Evolutionary conservation across 192 early-diverging fungal genomes (phyloP).

Genomic region (Piromyces sp.): DNA sequence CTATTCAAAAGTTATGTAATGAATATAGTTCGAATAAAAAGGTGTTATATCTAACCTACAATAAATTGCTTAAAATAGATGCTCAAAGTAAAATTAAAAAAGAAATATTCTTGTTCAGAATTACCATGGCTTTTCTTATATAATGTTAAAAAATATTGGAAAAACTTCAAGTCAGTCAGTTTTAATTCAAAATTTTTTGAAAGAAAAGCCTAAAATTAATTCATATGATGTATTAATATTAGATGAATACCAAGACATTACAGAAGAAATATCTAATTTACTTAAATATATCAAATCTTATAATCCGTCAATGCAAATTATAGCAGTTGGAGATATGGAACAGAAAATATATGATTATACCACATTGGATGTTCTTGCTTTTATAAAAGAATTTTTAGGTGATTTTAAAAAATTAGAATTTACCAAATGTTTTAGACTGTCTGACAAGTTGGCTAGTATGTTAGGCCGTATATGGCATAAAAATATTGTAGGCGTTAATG

Average conservation of each 20-base stretch:
- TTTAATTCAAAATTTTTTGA: not conserved
- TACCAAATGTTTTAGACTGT: not conserved
- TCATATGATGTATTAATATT: not conserved
- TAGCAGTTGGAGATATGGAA: not conserved
- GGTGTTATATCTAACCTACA: not conserved
- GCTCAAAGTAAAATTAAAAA: not conserved
- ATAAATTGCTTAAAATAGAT: not conserved
- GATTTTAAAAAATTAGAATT: not conserved
- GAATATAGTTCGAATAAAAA: not conserved
- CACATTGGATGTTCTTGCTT: not conserved
- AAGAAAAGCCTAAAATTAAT: not conserved
- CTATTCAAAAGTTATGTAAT: not conserved
- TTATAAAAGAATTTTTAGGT: not conserved
- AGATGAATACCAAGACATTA: not conserved
- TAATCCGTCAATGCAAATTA: not conserved
- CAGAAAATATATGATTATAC: not conserved
- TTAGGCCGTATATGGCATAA: not conserved
- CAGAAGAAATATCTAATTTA: not conserved
- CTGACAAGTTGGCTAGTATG: not conserved
- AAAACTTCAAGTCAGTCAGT: not conserved
- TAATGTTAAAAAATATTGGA: not conserved
- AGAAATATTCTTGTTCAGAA: not conserved
- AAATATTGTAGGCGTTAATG: not conserved
- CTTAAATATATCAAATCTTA: not conserved
- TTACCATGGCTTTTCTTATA: not conserved